These are phyloP conservation scores for Ampelocalamus luodianensis DNA, from an alignment of 176 grass and related monocot species.

Conservation along the genomic window DNA sequence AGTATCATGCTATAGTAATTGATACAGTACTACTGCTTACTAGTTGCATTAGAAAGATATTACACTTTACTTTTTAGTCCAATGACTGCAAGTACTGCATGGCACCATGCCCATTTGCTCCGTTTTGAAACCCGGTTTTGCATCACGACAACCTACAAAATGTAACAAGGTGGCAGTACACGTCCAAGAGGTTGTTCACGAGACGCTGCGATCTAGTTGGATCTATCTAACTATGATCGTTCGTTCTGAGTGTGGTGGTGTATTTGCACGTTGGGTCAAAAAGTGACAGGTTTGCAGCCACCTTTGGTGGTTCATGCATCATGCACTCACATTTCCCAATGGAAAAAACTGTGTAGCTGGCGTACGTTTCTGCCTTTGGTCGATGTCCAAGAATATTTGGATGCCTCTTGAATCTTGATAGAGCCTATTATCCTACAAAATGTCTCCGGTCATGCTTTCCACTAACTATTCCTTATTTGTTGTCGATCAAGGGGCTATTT, in stretches of 20 bases:
- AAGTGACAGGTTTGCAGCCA: slow-evolving; percentile 43
- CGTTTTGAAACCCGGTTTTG: neutral
- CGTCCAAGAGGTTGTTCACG: slow-evolving; percentile 16
- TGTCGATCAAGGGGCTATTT: neutral
- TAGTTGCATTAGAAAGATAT: neutral
- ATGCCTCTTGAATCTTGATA: slow-evolving; percentile 32
- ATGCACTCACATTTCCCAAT: slow-evolving; percentile 24
- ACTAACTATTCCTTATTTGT: neutral
- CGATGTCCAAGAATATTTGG: slow-evolving; percentile 36
- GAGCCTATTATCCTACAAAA: slow-evolving; percentile 42
- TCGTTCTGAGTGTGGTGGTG: slow-evolving; percentile 33
- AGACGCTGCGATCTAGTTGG: slow-evolving; percentile 11
- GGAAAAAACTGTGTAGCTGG: neutral
- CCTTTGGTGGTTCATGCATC: slow-evolving; percentile 40
- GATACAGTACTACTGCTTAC: too few species aligned
- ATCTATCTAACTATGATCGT: slow-evolving; percentile 19
- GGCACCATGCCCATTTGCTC: neutral
- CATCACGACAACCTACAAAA: neutral
- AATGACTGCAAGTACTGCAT: neutral
- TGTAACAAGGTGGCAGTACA: neutral
- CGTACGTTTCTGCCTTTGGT: slow-evolving; percentile 21
- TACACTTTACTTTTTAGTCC: neutral
- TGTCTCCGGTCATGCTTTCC: slow-evolving; percentile 33
- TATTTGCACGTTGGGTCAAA: slow-evolving; percentile 30
- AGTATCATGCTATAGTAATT: neutral